phyloP scores from a whole-genome alignment of 176 grass and related monocot species.

The Aegilops longissima region DNA sequence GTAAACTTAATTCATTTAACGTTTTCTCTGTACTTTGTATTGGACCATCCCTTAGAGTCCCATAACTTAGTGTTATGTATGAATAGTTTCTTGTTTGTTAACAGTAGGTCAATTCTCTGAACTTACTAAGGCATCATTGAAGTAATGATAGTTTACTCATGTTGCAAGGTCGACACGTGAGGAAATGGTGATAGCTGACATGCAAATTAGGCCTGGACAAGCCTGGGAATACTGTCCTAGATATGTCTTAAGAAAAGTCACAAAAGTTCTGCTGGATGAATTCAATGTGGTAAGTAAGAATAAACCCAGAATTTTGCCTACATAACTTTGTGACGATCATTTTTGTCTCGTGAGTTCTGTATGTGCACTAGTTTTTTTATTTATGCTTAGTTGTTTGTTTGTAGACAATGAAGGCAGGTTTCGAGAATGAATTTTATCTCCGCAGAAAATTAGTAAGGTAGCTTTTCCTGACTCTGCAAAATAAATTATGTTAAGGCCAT shows the following conservation, averaged over 20 bases:
- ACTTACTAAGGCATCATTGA: slow-evolving; percentile 6
- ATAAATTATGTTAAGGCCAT: background rate
- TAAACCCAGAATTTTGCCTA: background rate
- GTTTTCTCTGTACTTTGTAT: slow-evolving; percentile 6
- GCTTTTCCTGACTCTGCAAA: slow-evolving; percentile 10
- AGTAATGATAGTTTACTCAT: slow-evolving; percentile 23
- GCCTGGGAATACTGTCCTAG: slow-evolving; percentile 95
- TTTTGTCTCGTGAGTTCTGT: background rate
- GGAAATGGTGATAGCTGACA: slow-evolving; percentile 95
- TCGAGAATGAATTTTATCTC: slow-evolving; percentile 96
- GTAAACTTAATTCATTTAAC: slow-evolving; percentile 49
- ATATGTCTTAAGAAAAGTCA: slow-evolving; percentile 66
- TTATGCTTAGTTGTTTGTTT: slow-evolving; percentile 34
- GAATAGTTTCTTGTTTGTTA: slow-evolving; percentile 5
- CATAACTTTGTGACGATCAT: background rate
- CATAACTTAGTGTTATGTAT: background rate
- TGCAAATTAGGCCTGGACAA: slow-evolving; percentile 85
- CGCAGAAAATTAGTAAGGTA: slow-evolving; percentile 85
- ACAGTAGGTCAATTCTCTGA: background rate
- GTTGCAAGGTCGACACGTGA: slow-evolving; percentile 63
- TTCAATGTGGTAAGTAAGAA: slow-evolving; percentile 90
- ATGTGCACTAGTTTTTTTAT: slow-evolving; percentile 7
- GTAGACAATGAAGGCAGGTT: slow-evolving; percentile 86
- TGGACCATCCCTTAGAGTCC: background rate
- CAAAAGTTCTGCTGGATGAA: slow-evolving; percentile 74